These are phyloP conservation scores for Tetrapisispora iriomotensis DNA, from an alignment of 805 yeast genomes.

Conservation along the genomic window DNA sequence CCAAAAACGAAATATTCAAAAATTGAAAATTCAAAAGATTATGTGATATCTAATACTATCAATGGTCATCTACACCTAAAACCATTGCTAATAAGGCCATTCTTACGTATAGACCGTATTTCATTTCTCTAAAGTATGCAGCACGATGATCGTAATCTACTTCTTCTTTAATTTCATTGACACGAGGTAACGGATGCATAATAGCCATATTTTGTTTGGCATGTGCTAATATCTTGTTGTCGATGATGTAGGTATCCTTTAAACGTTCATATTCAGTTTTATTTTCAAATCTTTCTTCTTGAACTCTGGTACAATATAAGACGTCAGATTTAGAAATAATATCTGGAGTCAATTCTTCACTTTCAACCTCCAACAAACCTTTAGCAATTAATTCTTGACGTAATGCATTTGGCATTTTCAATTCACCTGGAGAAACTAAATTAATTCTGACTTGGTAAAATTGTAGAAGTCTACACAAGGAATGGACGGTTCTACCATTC, in stretches of 20 bases:
- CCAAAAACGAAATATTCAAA: conserved; percentile 2
- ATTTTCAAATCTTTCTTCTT: conserved; percentile 86
- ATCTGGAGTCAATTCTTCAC: conserved; percentile 70
- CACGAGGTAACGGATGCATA: conserved; percentile 98
- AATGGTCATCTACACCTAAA: conserved; percentile 77
- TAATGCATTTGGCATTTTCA: conserved; percentile 69
- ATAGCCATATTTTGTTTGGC: conserved; percentile 98
- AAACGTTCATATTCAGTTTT: conserved; percentile 71
- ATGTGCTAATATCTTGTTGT: conserved; percentile 78
- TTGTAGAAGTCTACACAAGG: conserved; percentile 78
- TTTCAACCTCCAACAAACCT: conserved; percentile 65
- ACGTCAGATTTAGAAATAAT: conserved; percentile 88
- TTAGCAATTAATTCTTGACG: conserved; percentile 53
- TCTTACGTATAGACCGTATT: conserved; percentile 94
- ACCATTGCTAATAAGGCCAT: conserved; percentile 99
- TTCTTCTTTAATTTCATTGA: conserved; percentile 91
- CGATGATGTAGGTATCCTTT: conserved; percentile 86
- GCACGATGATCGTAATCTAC: conserved; percentile 99
- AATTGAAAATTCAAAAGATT: no score
- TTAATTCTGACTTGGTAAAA: conserved; percentile 91
- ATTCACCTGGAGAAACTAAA: conserved; percentile 82
- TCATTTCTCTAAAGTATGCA: conserved; percentile 99
- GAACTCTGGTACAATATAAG: conserved; percentile 94
- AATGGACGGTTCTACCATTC: conserved; percentile 97
- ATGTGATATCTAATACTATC: neutral